phyloP scores from a whole-genome alignment of 2,329 filamentous ascomycete genomes.

The Trichothecium sympodiale region DNA sequence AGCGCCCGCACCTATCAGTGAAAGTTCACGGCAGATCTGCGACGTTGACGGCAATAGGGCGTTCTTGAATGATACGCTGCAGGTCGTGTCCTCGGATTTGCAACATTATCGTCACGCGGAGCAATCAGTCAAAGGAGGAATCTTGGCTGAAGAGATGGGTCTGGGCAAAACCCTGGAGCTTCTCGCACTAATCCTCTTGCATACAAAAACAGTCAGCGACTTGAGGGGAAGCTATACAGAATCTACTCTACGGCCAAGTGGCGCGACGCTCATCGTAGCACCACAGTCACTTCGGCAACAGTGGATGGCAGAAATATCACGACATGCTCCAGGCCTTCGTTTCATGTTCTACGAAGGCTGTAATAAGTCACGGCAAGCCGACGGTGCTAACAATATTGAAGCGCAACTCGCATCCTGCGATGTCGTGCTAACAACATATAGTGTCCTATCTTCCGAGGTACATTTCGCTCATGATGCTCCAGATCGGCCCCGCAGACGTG shows the following conservation, averaged over 20 bases:
- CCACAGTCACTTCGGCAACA: slow-evolving; percentile 46
- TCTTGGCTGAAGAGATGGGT: slow-evolving; percentile 75
- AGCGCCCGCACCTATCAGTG: slow-evolving; percentile 7
- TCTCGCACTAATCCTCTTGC: slow-evolving; percentile 56
- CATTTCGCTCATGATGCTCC: slow-evolving; percentile 65
- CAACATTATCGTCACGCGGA: slow-evolving; percentile 30
- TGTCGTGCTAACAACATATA: slow-evolving; percentile 54
- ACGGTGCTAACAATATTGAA: slow-evolving; percentile 27
- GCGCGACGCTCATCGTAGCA: slow-evolving; percentile 51
- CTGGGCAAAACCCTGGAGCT: slow-evolving; percentile 72
- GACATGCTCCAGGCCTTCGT: slow-evolving; percentile 45
- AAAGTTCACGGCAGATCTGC: slow-evolving; percentile 19
- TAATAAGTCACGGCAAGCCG: slow-evolving; percentile 18
- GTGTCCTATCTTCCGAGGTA: slow-evolving; percentile 67
- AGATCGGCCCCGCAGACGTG: slow-evolving; percentile 53
- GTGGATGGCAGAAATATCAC: slow-evolving; percentile 49
- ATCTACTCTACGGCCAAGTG: slow-evolving; percentile 33
- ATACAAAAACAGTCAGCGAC: slow-evolving; percentile 29
- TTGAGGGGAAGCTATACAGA: background rate
- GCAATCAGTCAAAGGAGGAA: slow-evolving; percentile 42
- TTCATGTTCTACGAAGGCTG: slow-evolving; percentile 47
- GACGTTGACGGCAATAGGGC: slow-evolving; percentile 26
- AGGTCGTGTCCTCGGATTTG: slow-evolving; percentile 42
- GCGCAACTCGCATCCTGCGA: slow-evolving; percentile 39
- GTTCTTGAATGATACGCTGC: slow-evolving; percentile 53